Base-by-base conservation (phyloP, 2,329 filamentous ascomycete genomes). In the Ceratocystis huliohia region DNA sequence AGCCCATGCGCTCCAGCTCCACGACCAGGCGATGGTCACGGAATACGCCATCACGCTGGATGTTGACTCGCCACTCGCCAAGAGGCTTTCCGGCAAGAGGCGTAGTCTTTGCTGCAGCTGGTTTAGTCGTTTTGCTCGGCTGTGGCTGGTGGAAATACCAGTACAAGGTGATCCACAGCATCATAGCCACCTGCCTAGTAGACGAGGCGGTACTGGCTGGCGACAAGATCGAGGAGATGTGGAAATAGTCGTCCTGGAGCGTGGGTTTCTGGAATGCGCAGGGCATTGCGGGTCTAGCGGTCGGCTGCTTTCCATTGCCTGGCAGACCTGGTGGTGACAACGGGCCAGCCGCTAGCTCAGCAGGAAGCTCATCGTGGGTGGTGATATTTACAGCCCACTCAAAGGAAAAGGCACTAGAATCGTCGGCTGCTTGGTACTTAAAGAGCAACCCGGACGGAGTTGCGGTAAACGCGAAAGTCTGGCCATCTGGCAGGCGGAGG, bases 131-230 rank as follows among this genome's bases (percentile, higher is more conserved):
- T 0, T 82, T 80, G 25, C 82, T 79, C 0, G 93, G 93, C 71
- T 87, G 82, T 0, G 85, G 82, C 74, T 96, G 90, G 76, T 96
- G 92, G 72, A 96, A 97, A 78, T 97, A 97, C 93, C 93, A 97
- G 79, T 91, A 96, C 53, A 97, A 79, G 1, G 91, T 92, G 44
- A 91, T 85, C 89, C 91, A 97, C 5, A 97, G 81, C 88, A 96
- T 96, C 89, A 96, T 91, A 70, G 93, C 93, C 68, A 96, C 89
- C 76, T 96, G 89, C 57, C 92, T 82, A 0, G 91, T 94, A 0
- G 90, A 90, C 69, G 91, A 96, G 62, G 96, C 91, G 73, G 78
- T 84, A 74, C 81, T 88, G 63, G 88, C 88, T 0, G 93, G 91
- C 70, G 88, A 90, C 63, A 90, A 93, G 69, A 96, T 91, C 69